A percentile compares a stretch with the other conserved stretches of the same genome.
phyloP scores from a whole-genome alignment of 352 stramenopile genomes.

The Globisporangium acanthophoron region DNA sequence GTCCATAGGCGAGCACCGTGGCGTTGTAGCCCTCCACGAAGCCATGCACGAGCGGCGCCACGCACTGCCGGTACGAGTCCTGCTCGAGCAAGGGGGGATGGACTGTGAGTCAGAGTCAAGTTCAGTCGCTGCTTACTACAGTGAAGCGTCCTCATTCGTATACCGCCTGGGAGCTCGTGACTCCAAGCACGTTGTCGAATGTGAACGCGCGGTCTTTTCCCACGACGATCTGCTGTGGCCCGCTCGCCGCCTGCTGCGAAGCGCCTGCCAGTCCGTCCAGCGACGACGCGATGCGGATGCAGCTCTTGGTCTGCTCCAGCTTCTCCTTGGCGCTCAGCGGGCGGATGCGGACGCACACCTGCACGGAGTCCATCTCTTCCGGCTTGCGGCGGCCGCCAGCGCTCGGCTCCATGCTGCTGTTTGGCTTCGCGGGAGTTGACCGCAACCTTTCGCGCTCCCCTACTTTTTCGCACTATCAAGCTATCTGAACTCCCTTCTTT shows the following conservation, averaged over 20 bases:
- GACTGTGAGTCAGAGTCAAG: neutral
- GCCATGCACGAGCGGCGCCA: conserved; percentile 63
- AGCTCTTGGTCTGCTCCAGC: conserved; percentile 69
- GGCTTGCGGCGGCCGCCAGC: conserved; percentile 20
- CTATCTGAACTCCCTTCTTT: too few relatives aligned
- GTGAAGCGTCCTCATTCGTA: neutral
- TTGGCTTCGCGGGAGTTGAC: too few relatives aligned
- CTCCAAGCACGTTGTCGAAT: conserved; percentile 85
- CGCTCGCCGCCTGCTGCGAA: neutral
- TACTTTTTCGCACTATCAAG: too few relatives aligned
- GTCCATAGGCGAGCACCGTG: conserved; percentile 78
- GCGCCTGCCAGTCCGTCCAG: conserved; percentile 34
- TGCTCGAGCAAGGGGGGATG: conserved; percentile 7
- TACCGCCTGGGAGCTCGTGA: conserved; percentile 64
- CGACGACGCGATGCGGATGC: conserved; percentile 52
- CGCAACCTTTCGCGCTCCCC: neutral
- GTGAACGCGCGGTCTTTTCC: conserved; percentile 85
- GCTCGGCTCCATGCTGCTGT: neutral
- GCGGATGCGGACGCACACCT: conserved; percentile 73
- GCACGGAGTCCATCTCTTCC: conserved; percentile 52
- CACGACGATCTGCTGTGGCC: conserved; percentile 68
- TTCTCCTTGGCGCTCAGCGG: conserved; percentile 61
- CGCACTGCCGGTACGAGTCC: conserved; percentile 66
- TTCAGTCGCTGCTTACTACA: neutral
- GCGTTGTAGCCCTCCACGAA: conserved; percentile 84